These are phyloP conservation scores for Vicia villosa DNA, from an alignment of 306 rosid species.

Conservation along the genomic window DNA sequence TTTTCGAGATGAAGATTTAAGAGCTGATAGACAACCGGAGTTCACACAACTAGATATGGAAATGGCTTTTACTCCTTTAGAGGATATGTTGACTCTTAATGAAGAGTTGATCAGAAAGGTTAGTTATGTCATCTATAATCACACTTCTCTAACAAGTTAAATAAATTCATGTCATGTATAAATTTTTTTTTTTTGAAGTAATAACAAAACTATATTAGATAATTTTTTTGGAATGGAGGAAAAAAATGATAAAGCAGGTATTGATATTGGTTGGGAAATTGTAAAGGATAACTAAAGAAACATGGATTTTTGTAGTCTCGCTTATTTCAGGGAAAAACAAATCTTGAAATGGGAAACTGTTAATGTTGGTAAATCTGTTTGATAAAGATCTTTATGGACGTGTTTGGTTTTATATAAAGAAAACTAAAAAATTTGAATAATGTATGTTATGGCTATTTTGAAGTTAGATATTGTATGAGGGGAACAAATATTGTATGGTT, in stretches of 20 bases:
- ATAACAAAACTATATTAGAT: slow-evolving; percentile 18
- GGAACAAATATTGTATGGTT: background rate
- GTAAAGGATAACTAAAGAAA: background rate
- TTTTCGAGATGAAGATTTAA: slow-evolving; percentile 94
- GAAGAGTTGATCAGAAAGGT: slow-evolving; percentile 96
- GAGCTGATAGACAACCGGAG: slow-evolving; percentile 98
- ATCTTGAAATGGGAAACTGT: background rate
- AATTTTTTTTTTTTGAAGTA: background rate
- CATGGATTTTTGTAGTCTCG: background rate
- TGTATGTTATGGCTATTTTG: slow-evolving; percentile 1
- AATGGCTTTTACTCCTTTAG: slow-evolving; percentile 88
- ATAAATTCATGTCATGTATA: slow-evolving; percentile 8
- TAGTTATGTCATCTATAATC: slow-evolving; percentile 26
- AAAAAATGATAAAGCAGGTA: slow-evolving; percentile 2
- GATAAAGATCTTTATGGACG: background rate
- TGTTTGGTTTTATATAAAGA: slow-evolving; percentile 1
- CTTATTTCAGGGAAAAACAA: background rate
- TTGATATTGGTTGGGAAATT: background rate
- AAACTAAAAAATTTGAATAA: background rate
- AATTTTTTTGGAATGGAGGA: slow-evolving; percentile 4
- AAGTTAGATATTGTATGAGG: background rate
- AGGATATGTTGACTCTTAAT: slow-evolving; percentile 84
- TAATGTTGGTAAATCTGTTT: background rate
- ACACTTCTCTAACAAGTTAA: slow-evolving; percentile 11
- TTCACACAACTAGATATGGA: slow-evolving; percentile 99